A percentile compares a stretch with the other conserved stretches of the same genome.
Conservation (phyloP, 768 basidiomycete species). For the Termitomyces sp. region DNA sequence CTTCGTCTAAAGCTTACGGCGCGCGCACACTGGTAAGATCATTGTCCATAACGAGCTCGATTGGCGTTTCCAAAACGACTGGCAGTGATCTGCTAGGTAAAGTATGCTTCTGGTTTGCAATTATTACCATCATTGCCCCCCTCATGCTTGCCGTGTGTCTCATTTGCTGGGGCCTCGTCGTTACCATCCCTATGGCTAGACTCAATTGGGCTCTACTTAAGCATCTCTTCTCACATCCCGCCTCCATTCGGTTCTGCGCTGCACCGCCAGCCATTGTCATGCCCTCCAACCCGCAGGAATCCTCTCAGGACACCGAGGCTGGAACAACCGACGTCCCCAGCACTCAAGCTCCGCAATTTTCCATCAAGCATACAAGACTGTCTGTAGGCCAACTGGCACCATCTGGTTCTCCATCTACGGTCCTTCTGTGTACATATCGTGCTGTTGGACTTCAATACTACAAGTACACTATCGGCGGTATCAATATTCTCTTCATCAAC, state of each 20-base stretch:
- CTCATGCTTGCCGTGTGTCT: conserved; percentile 83
- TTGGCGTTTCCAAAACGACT: conserved; percentile 27
- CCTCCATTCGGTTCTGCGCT: conserved; percentile 87
- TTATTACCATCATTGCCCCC: conserved; percentile 79
- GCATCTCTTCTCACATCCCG: conserved; percentile 73
- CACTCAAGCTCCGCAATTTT: conserved; percentile 38
- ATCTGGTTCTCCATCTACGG: conserved; percentile 77
- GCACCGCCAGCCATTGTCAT: conserved; percentile 72
- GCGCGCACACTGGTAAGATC: conserved; percentile 36
- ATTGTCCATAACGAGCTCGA: conserved; percentile 24
- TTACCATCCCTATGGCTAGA: conserved; percentile 98
- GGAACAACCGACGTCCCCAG: conserved; percentile 17
- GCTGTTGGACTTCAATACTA: conserved; percentile 90
- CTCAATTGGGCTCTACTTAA: conserved; percentile 93
- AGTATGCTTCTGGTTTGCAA: conserved; percentile 75
- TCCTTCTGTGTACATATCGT: conserved; percentile 91
- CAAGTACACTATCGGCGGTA: conserved; percentile 98
- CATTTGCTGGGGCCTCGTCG: conserved; percentile 91
- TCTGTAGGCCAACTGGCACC: conserved; percentile 90
- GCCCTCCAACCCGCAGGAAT: conserved; percentile 20
- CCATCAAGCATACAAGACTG: conserved; percentile 68
- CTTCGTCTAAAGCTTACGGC: conserved; percentile 65
- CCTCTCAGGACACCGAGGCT: conserved; percentile 23
- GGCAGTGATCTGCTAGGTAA: conserved; percentile 58
- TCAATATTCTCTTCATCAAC: conserved; percentile 98